These are phyloP conservation scores for Porphyrellus cyaneotinctus DNA, from an alignment of 768 basidiomycete genomes.

Conservation along the genomic window DNA sequence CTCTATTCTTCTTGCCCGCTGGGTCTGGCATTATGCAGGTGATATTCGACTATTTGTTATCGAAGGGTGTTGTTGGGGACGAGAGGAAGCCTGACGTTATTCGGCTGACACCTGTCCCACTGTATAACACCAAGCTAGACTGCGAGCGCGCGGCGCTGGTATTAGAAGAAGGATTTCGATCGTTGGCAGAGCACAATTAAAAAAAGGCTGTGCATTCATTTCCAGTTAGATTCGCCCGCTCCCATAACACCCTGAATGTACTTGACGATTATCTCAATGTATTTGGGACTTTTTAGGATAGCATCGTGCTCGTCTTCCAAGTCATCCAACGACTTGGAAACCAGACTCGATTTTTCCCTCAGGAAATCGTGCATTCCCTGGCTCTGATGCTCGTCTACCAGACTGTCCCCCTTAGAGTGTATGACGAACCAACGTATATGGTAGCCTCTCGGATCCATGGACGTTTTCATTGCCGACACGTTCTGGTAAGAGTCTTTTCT, in stretches of 20 bases:
- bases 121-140: slow-evolving; percentile 84
- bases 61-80: slow-evolving; percentile 84
- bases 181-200: slow-evolving; percentile 15
- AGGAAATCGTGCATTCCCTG: slow-evolving; percentile 56
- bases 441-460: slow-evolving; percentile 31
- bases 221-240: not conserved
- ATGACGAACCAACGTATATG: slow-evolving; percentile 64
- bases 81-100: slow-evolving; percentile 91
- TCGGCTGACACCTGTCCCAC: slow-evolving; percentile 76
- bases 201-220: slow-evolving; percentile 1
- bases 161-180: slow-evolving; percentile 58
- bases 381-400: slow-evolving; percentile 63
- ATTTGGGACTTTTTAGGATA: slow-evolving; percentile 41
- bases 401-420: slow-evolving; percentile 69
- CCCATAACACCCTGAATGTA: slow-evolving; percentile 33
- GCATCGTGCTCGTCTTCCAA: slow-evolving; percentile 53
- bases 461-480: slow-evolving; percentile 43
- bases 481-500: slow-evolving; percentile 41
- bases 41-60: slow-evolving; percentile 56
- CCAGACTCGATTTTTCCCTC: slow-evolving; percentile 22
- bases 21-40: slow-evolving; percentile 61
- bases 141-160: slow-evolving; percentile 63
- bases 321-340: slow-evolving; percentile 35
- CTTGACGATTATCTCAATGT: slow-evolving; percentile 41
- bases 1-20: slow-evolving; percentile 70